Evolutionary conservation across 1,139 yeast species (phyloP), one percentile per base, ranked within the genome.

Genomic region (Protomyces gravidus): DNA sequence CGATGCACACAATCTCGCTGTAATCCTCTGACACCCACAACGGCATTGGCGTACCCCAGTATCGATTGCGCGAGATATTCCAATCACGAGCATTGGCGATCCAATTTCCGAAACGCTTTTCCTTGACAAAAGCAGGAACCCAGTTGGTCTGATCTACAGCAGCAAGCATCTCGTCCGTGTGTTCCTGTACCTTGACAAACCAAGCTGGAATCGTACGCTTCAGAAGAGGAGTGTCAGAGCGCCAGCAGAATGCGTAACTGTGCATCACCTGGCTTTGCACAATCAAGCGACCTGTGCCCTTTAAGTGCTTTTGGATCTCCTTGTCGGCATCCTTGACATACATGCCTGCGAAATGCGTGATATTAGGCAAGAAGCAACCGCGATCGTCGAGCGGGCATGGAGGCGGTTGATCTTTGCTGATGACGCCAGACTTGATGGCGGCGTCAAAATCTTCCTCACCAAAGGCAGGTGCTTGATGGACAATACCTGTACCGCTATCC

Each of bases 41-140:
- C 63, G 99, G 99, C 68, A 92, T 85, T 64, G 99, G 99, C 46
- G 97, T 92, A 78, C 99, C 99, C 99, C 99, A 92, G 76, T 92
- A 92, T 75, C 99, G 83, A 78, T 92, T 92, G 80, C 99, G 86
- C 21, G 97, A 89, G 66, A 92, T 81, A 72, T 92, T 92, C 99
- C 99, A 92, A 75, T 92, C 99, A 74, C 99, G 86, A 56, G 98
- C 98, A 69, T 90, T 90, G 67, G 92, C 88, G 72, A 92, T 87
- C 99, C 99, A 92, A 78, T 90, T 92, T 58, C 94, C 82, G 69
- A 92, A 92, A 75, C 99, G 83, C 75, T 94, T 94, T 68, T 89
- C 97, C 76, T 89, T 89, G 69, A 94, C 86, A 69, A 78, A 80
- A 64, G 78, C 77, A 64, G 99, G 99, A 67, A 92, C 97, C 99